phyloP scores from a whole-genome alignment of 1,139 yeast species.

The Debaryomyces fabryi region DNA sequence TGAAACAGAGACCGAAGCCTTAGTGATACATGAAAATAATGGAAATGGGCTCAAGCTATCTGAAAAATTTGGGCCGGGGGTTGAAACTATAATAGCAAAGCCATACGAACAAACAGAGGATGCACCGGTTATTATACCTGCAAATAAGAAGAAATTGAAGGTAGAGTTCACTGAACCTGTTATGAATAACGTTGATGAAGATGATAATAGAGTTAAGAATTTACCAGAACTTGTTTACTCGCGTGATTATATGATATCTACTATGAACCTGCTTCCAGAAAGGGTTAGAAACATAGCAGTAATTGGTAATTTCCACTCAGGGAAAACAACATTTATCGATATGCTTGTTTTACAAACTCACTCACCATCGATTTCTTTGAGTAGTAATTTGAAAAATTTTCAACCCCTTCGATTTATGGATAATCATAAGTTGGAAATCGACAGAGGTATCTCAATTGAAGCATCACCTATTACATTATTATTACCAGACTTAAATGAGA shows the following conservation, averaged over 20 bases:
- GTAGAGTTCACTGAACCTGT: slow-evolving; percentile 42
- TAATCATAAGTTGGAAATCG: slow-evolving; percentile 66
- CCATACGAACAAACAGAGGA: slow-evolving; percentile 22
- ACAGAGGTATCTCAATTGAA: slow-evolving; percentile 71
- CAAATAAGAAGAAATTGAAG: slow-evolving; percentile 42
- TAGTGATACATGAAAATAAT: slow-evolving; percentile 45
- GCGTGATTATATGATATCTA: slow-evolving; percentile 58
- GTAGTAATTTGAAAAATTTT: slow-evolving; percentile 31
- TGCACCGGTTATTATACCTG: slow-evolving; percentile 72
- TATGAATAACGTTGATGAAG: slow-evolving; percentile 12
- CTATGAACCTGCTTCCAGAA: slow-evolving; percentile 55
- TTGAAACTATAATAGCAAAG: slow-evolving; percentile 53
- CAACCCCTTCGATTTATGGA: slow-evolving; percentile 67
- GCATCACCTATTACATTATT: slow-evolving; percentile 65
- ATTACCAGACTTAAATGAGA: slow-evolving; percentile 55
- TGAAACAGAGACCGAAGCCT: slow-evolving; percentile 7
- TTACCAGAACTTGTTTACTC: slow-evolving; percentile 66
- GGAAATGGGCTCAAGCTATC: slow-evolving; percentile 12
- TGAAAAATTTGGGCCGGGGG: slow-evolving; percentile 29
- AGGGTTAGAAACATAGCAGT: slow-evolving; percentile 77
- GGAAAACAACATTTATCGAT: slow-evolving; percentile 84
- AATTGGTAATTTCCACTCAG: slow-evolving; percentile 83
- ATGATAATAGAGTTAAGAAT: slow-evolving; percentile 19
- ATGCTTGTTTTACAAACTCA: slow-evolving; percentile 69
- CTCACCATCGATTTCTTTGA: slow-evolving; percentile 28